Evolutionary conservation across 441 rosid species (phyloP).

Genomic region (Gossypium laxum): DNA sequence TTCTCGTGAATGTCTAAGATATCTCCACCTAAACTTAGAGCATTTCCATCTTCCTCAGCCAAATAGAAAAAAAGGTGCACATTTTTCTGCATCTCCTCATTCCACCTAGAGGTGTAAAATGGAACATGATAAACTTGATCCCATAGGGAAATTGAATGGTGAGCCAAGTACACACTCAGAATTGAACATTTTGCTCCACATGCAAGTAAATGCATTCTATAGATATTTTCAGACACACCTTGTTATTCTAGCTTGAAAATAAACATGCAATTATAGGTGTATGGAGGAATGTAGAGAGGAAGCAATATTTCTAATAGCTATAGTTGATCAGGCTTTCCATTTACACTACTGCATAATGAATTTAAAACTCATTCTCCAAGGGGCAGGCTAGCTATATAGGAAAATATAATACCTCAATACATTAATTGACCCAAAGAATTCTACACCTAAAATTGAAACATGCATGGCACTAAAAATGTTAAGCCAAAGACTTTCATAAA

Average conservation of each 20-base stretch:
- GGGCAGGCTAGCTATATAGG: not conserved
- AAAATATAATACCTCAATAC: not conserved
- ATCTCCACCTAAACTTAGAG: slow-evolving; percentile 45
- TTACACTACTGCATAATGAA: not conserved
- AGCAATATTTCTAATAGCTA: not conserved
- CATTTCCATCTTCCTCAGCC: slow-evolving; percentile 79
- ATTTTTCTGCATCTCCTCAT: slow-evolving; percentile 41
- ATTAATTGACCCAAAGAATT: not conserved
- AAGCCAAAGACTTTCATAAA: not conserved
- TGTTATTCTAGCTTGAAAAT: not conserved
- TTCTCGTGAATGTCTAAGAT: slow-evolving; percentile 28
- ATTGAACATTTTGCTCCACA: not conserved
- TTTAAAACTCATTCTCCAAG: not conserved
- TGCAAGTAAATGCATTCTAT: not conserved
- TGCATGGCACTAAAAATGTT: not conserved
- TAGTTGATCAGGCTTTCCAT: not conserved
- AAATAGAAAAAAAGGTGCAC: slow-evolving; percentile 82
- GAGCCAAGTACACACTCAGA: not conserved
- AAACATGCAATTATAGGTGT: not conserved
- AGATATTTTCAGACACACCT: not conserved
- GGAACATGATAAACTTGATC: slow-evolving; percentile 9
- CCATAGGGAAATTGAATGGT: slow-evolving; percentile 2
- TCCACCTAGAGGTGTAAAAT: slow-evolving; percentile 31
- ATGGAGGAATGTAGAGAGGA: not conserved
- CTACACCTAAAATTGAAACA: not conserved